A percentile compares a stretch with the other conserved stretches of the same genome.
phyloP scores from a whole-genome alignment of 1,139 yeast species.

The Zygoascus meyerae region DNA sequence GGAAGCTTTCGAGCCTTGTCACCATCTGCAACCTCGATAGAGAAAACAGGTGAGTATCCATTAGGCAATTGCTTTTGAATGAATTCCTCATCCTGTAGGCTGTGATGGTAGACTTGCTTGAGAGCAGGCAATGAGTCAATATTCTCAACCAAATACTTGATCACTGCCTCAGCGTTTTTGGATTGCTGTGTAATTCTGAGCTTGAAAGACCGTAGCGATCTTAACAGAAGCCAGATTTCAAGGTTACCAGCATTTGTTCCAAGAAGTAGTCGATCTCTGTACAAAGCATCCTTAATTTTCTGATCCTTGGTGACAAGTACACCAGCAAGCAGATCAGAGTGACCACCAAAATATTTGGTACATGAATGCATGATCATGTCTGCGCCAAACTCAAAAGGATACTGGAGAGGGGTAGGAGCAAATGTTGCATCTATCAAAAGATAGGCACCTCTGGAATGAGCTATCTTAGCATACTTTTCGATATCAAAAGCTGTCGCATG shows the following conservation, averaged over 20 bases:
- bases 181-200: constrained; percentile 65
- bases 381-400: constrained; percentile 75
- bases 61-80: constrained; percentile 58
- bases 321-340: constrained; percentile 87
- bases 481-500: constrained; percentile 67
- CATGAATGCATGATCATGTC: constrained; percentile 86
- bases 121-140: constrained; percentile 45
- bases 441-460: constrained; percentile 65
- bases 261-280: constrained; percentile 56
- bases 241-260: constrained; percentile 78
- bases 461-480: constrained; percentile 52
- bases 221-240: constrained; percentile 64
- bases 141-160: constrained; percentile 50
- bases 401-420: constrained; percentile 87
- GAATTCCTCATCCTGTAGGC: constrained; percentile 62
- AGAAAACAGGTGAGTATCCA: constrained; percentile 72
- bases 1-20: constrained; percentile 63
- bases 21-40: constrained; percentile 49
- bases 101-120: constrained; percentile 57
- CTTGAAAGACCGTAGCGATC: constrained; percentile 77
- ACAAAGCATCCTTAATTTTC: constrained; percentile 42
- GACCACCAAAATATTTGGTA: constrained; percentile 89
- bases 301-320: constrained; percentile 57
- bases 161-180: constrained; percentile 56
- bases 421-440: constrained; percentile 79